Evolutionary conservation across 225 moss, liverwort and hornwort genomes (phyloP), one percentile per base, ranked within the genome.

Genomic region (Sphagnum contortum): DNA sequence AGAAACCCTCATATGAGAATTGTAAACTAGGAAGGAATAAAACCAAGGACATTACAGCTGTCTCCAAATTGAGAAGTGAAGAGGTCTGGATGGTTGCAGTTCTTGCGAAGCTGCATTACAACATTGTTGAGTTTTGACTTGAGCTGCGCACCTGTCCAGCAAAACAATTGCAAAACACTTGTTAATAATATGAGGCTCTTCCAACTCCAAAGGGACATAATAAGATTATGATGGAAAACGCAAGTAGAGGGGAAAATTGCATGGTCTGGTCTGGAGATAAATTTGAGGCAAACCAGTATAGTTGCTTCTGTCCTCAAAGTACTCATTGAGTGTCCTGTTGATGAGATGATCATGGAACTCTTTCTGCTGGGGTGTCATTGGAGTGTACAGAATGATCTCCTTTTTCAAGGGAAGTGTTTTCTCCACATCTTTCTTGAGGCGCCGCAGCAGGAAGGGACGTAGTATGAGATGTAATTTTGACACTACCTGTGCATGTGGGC

Each of bases 51-150:
- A 29, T 29, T 80, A 91, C 90, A 14, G 60, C 76, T 81, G 46
- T 90, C 80, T 57, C 88, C 88, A 11, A 83, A 96, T 58, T 96
- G 84, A 60, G 88, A 79, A 12, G 57, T 61, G 53, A 96, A 77
- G 60, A 92, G 92, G 62, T 96, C 92, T 55, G 92, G 95, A 78
- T 96, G 95, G 68, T 96, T 96, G 78, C 89, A 86, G 65, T 96
- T 96, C 74, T 96, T 96, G 64, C 92, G 82, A 54, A 96, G 75
- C 76, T 96, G 95, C 85, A 96, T 96, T 47, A 89, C 83, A 14
- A 96, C 80, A 65, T 69, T 71, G 66, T 88, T 84, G n/a, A 96
- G 81, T 60, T 71, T 76, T 55, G 74, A 60, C 77, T 85, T 88
- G 48, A 70, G 61, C 79, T 77, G 69, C 48, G 87, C 80, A 45